These are phyloP conservation scores for Davidsoniella australis DNA, from an alignment of 2,329 filamentous ascomycete genomes.

Conservation along the genomic window DNA sequence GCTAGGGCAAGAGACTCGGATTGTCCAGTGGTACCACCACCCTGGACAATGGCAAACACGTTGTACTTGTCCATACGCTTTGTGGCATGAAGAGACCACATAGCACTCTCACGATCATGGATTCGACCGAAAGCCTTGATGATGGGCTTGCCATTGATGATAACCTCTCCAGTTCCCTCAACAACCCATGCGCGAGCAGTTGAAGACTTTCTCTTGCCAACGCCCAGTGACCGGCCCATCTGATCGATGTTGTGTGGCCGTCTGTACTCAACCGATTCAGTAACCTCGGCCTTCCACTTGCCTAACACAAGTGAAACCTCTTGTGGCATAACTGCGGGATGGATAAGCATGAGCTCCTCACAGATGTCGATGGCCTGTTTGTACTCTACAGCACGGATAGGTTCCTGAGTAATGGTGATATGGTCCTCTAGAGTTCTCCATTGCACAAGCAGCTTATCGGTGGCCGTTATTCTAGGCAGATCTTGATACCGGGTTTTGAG, in stretches of 20 bases:
- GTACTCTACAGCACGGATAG: slow-evolving; percentile 61
- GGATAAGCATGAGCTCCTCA: slow-evolving; percentile 69
- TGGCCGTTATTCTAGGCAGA: slow-evolving; percentile 35
- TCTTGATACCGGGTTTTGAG: slow-evolving; percentile 55
- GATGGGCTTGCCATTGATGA: slow-evolving; percentile 81
- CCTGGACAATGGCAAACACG: slow-evolving; percentile 68
- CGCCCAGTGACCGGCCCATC: slow-evolving; percentile 60
- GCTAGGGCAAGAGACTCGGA: slow-evolving; percentile 87
- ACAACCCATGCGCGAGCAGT: slow-evolving; percentile 74
- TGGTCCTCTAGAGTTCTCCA: slow-evolving; percentile 73
- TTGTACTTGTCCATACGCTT: slow-evolving; percentile 90
- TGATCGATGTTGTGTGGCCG: slow-evolving; percentile 41
- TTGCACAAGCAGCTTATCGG: slow-evolving; percentile 40
- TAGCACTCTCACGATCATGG: slow-evolving; percentile 84
- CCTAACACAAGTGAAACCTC: slow-evolving; percentile 11
- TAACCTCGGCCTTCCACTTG: slow-evolving; percentile 13
- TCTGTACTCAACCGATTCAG: slow-evolving; percentile 8
- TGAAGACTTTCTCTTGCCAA: slow-evolving; percentile 76
- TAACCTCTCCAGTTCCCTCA: slow-evolving; percentile 77
- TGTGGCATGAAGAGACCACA: slow-evolving; percentile 78
- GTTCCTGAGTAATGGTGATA: slow-evolving; percentile 52
- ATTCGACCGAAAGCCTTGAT: slow-evolving; percentile 67
- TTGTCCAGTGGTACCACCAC: slow-evolving; percentile 86
- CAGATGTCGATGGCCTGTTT: slow-evolving; percentile 58
- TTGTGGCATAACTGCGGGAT: slow-evolving; percentile 30